Base-by-base conservation (phyloP, 2,329 filamentous ascomycete species). In the Beauveria sp. region DNA sequence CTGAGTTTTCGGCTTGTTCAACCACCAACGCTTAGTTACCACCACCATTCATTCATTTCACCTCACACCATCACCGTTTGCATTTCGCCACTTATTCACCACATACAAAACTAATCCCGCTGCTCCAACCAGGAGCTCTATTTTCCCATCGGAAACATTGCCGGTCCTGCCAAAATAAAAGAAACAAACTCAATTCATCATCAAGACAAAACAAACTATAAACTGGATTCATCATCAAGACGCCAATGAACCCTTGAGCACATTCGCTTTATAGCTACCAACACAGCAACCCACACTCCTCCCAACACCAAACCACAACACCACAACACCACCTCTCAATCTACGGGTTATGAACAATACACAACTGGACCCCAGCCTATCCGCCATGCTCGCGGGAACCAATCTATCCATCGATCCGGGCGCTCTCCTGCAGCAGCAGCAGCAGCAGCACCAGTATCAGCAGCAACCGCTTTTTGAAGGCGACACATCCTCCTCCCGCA, bases 401-500 rank as follows among this genome's bases (percentile, higher is more conserved):
- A 54, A 54, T 26, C 12, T 59, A 6, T 51, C 57, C 50, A 59
- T 59, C 28, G 48, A 59, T 8, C 57, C 57, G 9, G 48, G 40
- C n/a, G 48, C 57, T 9, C 57, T 59, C 40, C 8, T 46, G n/a
- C 57, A 51, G 10, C 46, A 51, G 6, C 44, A 51, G 6, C 12
- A 48, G 7, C 55, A 58, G 26, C 48, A 52, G 12, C 34, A 58
- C 4, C 46, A 51, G 8, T 9, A 34, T 9, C 55, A 58, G 26
- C 48, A 52, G 14, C 40, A 26, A 12, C 47, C 34, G 18, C 34
- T 41, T 30, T 46, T 46, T 41, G 57, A 59, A 30, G 14, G n/a
- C 14, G 57, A 59, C 50, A 54, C 48, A 24, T 44, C 48, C n/a
- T 59, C 57, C 26, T 54, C 48, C n/a, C 56, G 56, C 26, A 59